phyloP scores from a whole-genome alignment of 129 eudicot species.

The Saposhnikovia divaricata region DNA sequence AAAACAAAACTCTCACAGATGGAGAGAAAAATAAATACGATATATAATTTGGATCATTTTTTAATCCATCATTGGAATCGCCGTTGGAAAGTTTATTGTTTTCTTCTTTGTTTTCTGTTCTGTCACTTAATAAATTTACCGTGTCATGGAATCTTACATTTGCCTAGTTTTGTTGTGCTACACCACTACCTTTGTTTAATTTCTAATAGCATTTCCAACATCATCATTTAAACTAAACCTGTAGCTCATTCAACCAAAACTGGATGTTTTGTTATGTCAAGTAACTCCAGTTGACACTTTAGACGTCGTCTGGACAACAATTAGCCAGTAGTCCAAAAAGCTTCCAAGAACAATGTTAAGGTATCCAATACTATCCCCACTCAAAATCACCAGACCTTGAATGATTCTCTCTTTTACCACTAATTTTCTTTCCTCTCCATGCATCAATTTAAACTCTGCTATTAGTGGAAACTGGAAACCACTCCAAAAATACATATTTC shows the following conservation, averaged over 20 bases:
- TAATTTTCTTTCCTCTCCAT: constrained; percentile 14
- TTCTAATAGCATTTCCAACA: background rate
- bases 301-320: constrained; percentile 3
- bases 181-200: no score
- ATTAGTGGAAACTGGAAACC: constrained; percentile 7
- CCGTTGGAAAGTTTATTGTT: no score
- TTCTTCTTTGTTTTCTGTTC: no score
- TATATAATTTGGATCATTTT: no score
- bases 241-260: constrained; percentile 15
- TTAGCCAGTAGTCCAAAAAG: constrained; percentile 24
- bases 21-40: no score
- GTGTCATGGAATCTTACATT: no score
- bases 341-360: constrained; percentile 28
- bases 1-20: no score
- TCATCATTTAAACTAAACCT: background rate
- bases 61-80: no score
- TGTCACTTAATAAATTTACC: no score
- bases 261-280: constrained; percentile 23
- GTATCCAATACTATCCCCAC: constrained; percentile 25
- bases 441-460: constrained; percentile 3
- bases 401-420: constrained; percentile 3
- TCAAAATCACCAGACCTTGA: constrained; percentile 20
- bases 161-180: no score
- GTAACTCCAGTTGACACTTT: constrained; percentile 13
- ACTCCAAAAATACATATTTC: constrained; percentile 8